Evolutionary conservation across 2,329 filamentous ascomycete species (phyloP).

Genomic region (Ceratocystis harringtonii): DNA sequence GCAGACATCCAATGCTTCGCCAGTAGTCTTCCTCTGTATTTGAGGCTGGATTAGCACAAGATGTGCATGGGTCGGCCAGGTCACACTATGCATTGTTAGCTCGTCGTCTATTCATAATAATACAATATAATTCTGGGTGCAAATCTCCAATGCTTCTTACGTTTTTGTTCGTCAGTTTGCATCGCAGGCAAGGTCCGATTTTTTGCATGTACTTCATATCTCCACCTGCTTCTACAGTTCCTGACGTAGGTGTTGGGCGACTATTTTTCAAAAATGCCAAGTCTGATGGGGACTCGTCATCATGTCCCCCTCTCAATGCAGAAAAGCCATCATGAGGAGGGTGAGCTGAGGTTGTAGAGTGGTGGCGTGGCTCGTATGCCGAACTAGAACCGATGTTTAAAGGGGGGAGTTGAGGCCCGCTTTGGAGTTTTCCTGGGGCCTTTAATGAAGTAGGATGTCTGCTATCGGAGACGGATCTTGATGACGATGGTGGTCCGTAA

Average conservation of each 20-base stretch:
- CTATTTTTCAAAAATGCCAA: not conserved
- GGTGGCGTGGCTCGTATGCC: not conserved
- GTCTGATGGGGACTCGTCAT: constrained; percentile 17
- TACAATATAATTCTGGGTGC: not conserved
- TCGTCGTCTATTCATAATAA: not conserved
- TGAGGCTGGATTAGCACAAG: constrained; percentile 4
- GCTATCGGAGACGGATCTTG: not conserved
- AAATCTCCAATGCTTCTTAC: constrained; percentile 5
- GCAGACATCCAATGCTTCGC: constrained; percentile 14
- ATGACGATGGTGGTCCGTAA: not conserved
- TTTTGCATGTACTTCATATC: constrained; percentile 5
- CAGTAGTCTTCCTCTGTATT: constrained; percentile 9
- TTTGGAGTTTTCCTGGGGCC: not conserved
- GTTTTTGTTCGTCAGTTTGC: constrained; percentile 14
- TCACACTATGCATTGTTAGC: constrained; percentile 12
- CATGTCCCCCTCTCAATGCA: not conserved
- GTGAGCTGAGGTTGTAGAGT: not conserved
- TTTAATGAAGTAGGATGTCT: not conserved
- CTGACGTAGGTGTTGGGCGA: not conserved
- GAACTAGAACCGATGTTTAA: not conserved
- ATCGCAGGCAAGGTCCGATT: constrained; percentile 13
- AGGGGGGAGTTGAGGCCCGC: constrained; percentile 4
- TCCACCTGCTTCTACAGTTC: not conserved
- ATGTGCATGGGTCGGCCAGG: constrained; percentile 9
- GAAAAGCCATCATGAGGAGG: not conserved